phyloP scores from a whole-genome alignment of 73 alveolate genomes.

The Tetrahymena thermophila region DNA sequence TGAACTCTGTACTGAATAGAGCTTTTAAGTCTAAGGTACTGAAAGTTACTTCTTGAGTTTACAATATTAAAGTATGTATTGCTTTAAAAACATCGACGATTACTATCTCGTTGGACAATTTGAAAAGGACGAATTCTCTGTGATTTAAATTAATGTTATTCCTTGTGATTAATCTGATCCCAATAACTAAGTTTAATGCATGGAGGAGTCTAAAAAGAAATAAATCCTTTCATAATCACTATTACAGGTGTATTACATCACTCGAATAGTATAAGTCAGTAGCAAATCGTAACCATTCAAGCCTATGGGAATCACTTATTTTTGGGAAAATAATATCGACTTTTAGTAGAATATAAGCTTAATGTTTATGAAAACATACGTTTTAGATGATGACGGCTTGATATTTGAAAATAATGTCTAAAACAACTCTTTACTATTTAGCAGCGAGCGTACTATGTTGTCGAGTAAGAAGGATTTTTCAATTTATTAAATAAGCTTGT shows the following conservation, averaged over 20 bases:
- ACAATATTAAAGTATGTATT: not conserved
- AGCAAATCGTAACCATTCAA: not conserved
- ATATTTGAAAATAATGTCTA: not conserved
- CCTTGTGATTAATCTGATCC: not conserved
- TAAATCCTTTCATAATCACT: not conserved
- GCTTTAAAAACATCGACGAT: not conserved
- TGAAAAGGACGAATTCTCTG: not conserved
- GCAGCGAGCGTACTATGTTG: not conserved
- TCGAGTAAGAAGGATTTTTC: not conserved
- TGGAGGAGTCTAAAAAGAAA: not conserved
- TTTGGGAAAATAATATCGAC: not conserved
- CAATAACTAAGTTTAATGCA: not conserved
- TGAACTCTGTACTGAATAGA: not conserved
- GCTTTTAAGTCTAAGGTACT: not conserved
- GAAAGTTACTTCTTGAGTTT: not conserved
- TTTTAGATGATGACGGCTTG: not conserved
- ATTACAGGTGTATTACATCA: not conserved
- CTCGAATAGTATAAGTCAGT: not conserved
- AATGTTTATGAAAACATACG: not conserved
- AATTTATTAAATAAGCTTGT: not conserved
- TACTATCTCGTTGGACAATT: not conserved
- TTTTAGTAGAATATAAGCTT: not conserved
- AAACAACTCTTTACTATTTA: not conserved
- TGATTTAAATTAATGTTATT: not conserved
- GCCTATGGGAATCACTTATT: not conserved